Conservation (phyloP, 192 early-diverging fungal species). For the Mortierella hygrophila region DNA sequence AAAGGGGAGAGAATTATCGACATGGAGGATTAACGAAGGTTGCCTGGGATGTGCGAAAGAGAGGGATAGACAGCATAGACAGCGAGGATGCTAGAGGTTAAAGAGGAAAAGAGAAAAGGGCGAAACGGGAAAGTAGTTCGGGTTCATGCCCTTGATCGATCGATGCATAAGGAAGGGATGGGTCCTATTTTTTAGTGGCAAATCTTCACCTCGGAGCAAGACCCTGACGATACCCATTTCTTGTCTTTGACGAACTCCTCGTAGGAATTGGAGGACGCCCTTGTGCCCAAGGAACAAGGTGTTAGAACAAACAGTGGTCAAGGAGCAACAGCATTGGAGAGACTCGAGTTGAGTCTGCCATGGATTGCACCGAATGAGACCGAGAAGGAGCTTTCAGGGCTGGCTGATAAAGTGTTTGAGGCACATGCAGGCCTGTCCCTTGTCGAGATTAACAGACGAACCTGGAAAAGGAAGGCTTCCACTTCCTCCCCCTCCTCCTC, state of each 20-base stretch:
- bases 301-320: background rate
- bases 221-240: background rate
- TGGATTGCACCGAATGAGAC: constrained; percentile 10
- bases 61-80: background rate
- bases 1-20: background rate
- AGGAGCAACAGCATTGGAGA: constrained; percentile 7
- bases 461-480: constrained; percentile 7
- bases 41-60: background rate
- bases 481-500: background rate
- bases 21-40: background rate
- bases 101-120: background rate
- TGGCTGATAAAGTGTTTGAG: constrained; percentile 8
- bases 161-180: too few species aligned
- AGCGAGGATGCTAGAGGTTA: background rate
- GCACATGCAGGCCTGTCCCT: background rate
- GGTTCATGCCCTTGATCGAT: background rate
- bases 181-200: background rate
- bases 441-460: constrained; percentile 24
- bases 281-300: background rate
- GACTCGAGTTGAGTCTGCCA: background rate
- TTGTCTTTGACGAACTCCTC: background rate
- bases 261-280: constrained; percentile 9
- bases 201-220: too few species aligned
- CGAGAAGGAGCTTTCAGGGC: background rate
- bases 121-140: constrained; percentile 1